Evolutionary conservation across 768 basidiomycete genomes (phyloP).

Genomic region (Lactarius evosmus): DNA sequence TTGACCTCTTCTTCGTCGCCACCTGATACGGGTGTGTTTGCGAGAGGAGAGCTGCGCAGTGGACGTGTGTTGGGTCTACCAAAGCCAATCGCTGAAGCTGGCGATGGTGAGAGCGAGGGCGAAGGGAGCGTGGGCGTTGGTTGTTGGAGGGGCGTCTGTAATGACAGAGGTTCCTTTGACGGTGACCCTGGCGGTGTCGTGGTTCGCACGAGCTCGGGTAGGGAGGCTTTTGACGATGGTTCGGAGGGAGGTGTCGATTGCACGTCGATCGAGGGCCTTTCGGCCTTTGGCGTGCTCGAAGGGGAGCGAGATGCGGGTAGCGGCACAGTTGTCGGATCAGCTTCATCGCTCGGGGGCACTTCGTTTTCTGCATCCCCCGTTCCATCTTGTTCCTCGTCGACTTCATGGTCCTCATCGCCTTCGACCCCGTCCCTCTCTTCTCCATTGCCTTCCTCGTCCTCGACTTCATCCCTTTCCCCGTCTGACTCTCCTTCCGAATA

Average conservation of each 20-base stretch:
- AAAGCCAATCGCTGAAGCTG: slow-evolving; percentile 49
- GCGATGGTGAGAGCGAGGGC: slow-evolving; percentile 37
- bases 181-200: slow-evolving; percentile 71
- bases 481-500: slow-evolving; percentile 34
- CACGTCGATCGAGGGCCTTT: slow-evolving; percentile 42
- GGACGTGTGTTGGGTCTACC: slow-evolving; percentile 65
- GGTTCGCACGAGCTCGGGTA: slow-evolving; percentile 39
- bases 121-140: slow-evolving; percentile 35
- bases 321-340: slow-evolving; percentile 34
- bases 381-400: slow-evolving; percentile 25
- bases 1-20: slow-evolving; percentile 44
- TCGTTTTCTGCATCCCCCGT: slow-evolving; percentile 17
- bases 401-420: slow-evolving; percentile 35
- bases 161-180: slow-evolving; percentile 37
- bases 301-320: slow-evolving; percentile 48
- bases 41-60: slow-evolving; percentile 72
- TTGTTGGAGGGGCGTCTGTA: slow-evolving; percentile 27
- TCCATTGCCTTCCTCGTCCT: slow-evolving; percentile 29
- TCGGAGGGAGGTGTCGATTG: slow-evolving; percentile 37
- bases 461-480: slow-evolving; percentile 25
- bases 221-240: slow-evolving; percentile 28
- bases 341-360: neutral
- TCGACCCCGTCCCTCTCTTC: slow-evolving; percentile 31
- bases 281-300: slow-evolving; percentile 58
- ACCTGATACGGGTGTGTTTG: slow-evolving; percentile 45